These are phyloP conservation scores for Lagenidium sp. DNA, from an alignment of 352 stramenopile species.

Conservation along the genomic window DNA sequence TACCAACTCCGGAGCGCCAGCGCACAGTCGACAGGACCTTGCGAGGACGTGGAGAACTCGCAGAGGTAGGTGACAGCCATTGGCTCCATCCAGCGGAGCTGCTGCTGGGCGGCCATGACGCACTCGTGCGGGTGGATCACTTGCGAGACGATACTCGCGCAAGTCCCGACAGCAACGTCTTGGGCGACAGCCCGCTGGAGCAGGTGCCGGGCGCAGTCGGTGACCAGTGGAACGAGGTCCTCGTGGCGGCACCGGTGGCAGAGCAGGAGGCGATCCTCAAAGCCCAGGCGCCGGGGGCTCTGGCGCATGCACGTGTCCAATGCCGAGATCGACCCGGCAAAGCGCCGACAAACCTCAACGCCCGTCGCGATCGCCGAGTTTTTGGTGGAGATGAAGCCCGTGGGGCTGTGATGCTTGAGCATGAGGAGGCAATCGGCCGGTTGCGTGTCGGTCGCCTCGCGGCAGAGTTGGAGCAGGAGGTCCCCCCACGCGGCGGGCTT, in stretches of 20 bases:
- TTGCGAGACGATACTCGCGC: constrained; percentile 6
- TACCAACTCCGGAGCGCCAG: constrained; percentile 14
- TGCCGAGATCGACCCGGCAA: background rate
- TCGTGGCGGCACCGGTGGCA: background rate
- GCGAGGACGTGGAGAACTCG: constrained; percentile 5
- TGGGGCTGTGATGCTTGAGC: no score
- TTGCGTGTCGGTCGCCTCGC: background rate
- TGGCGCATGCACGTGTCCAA: background rate
- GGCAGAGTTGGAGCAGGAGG: background rate
- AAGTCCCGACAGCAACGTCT: constrained; percentile 19
- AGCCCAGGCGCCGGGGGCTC: background rate
- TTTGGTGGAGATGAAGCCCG: background rate
- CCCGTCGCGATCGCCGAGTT: background rate
- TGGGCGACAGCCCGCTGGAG: constrained; percentile 3
- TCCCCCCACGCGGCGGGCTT: background rate
- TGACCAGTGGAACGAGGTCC: no score
- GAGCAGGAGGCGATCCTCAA: background rate
- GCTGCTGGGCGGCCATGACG: constrained; percentile 27
- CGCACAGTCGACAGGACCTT: constrained; percentile 26
- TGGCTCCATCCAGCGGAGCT: constrained; percentile 41
- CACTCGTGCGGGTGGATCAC: constrained; percentile 21
- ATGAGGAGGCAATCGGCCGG: background rate
- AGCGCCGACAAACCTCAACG: background rate
- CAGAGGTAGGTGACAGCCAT: constrained; percentile 23
- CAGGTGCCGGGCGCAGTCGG: constrained; percentile 15